Percentiles rank a stretch among this genome's conserved stretches.
Evolutionary conservation across 2,329 filamentous ascomycete species (phyloP).

Genomic region (Cercospora sojina): DNA sequence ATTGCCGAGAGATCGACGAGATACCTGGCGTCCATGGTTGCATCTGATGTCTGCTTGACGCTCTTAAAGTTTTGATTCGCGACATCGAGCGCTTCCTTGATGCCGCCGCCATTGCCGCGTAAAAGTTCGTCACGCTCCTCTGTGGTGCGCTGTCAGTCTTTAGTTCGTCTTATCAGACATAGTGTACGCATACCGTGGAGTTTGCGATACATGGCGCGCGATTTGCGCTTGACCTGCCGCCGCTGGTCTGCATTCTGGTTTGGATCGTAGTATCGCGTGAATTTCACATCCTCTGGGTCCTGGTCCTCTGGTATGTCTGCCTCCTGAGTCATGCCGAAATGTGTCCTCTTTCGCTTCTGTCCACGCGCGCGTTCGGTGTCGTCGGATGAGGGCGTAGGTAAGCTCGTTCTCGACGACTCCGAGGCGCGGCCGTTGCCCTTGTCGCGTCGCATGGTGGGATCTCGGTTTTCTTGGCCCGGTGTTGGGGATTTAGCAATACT

Average conservation of each 20-base stretch:
- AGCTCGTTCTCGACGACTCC: constrained; percentile 18
- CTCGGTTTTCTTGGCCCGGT: constrained; percentile 47
- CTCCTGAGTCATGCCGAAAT: constrained; percentile 16
- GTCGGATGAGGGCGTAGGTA: constrained; percentile 42
- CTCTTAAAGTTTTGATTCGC: constrained; percentile 62
- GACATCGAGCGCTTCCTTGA: constrained; percentile 29
- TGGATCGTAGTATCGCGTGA: constrained; percentile 66
- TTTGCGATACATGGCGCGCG: constrained; percentile 65
- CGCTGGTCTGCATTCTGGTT: constrained; percentile 76
- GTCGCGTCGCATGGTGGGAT: constrained; percentile 32
- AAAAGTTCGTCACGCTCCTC: constrained; percentile 73
- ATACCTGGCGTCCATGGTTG: constrained; percentile 83
- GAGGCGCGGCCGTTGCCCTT: constrained; percentile 41
- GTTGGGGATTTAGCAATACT: constrained; percentile 17
- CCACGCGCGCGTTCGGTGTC: constrained; percentile 27
- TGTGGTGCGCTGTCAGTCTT: constrained; percentile 38
- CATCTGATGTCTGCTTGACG: constrained; percentile 80
- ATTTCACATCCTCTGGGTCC: constrained; percentile 31
- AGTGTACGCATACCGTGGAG: constrained; percentile 53
- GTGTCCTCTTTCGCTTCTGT: constrained; percentile 27
- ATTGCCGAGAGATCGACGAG: constrained; percentile 79
- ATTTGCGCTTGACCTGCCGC: constrained; percentile 65
- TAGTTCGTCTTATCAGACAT: constrained; percentile 16
- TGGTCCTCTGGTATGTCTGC: constrained; percentile 27
- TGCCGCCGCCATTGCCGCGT: constrained; percentile 59